These are phyloP conservation scores for Rubroshorea leprosula DNA, from an alignment of 345 rosid genomes.

Conservation along the genomic window DNA sequence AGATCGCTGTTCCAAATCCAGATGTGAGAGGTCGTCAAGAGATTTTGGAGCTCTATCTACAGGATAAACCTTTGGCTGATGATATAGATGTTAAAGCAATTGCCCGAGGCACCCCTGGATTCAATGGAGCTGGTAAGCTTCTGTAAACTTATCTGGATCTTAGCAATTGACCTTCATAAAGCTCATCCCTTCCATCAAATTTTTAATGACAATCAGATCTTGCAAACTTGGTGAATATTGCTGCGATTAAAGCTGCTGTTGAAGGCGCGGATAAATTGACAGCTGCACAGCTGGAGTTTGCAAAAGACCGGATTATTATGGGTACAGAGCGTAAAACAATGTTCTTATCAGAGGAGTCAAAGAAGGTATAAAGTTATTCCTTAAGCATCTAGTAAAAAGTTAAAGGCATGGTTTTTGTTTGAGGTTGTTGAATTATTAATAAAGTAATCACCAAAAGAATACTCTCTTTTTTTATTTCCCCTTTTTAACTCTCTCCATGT, in stretches of 20 bases:
- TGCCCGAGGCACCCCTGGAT: conserved; percentile 99
- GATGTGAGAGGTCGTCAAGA: conserved; percentile 94
- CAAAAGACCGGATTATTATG: conserved; percentile 91
- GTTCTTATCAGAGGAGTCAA: conserved; percentile 94
- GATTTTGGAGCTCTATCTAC: conserved; percentile 92
- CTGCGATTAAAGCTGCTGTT: conserved; percentile 98
- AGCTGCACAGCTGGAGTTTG: conserved; percentile 76
- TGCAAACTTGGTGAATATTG: conserved; percentile 92
- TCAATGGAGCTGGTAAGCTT: conserved; percentile 89
- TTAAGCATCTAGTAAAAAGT: not conserved
- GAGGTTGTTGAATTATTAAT: too few species aligned
- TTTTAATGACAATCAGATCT: conserved; percentile 52
- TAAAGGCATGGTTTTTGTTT: too few species aligned
- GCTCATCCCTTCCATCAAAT: conserved; percentile 7
- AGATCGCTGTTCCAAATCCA: conserved; percentile 96
- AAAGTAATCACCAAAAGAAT: too few species aligned
- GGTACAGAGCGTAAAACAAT: conserved; percentile 97
- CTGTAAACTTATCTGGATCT: conserved; percentile 9
- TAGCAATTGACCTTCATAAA: not conserved
- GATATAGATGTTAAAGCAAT: conserved; percentile 85
- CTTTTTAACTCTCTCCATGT: not conserved
- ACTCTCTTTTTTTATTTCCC: too few species aligned
- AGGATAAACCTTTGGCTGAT: conserved; percentile 84
- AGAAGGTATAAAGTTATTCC: conserved; percentile 54
- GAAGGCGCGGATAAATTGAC: conserved; percentile 84